Base-by-base conservation (phyloP, 208 protist genomes). In the Trypanosoma boissoni region DNA sequence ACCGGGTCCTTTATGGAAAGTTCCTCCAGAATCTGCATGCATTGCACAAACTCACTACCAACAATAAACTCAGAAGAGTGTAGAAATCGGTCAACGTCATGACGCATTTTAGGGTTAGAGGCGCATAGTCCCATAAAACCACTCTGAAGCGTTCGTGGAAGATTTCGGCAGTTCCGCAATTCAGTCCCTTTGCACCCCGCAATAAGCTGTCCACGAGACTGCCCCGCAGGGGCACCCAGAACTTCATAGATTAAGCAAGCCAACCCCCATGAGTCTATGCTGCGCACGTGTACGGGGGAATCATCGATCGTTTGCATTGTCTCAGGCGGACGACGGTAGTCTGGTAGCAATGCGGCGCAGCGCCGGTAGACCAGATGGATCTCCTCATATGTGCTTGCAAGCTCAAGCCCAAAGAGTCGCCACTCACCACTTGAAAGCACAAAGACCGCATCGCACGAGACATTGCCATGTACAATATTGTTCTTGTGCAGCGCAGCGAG, bases 231-330 rank as follows among this genome's bases (percentile, higher is more conserved):
- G 12, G 68, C 42, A 39, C 68, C 77, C 16, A 89, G 51, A 20
- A 78, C 74, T 49, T 94, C 80, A 56, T 83, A 89, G 21, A 94
- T 76, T 3, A 96, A 68, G 34, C 79, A 83, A 3, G 68, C 84
- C 20, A 96, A 4, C 18, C 87, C 87, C 83, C 85, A 96, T 18
- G 83, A 66, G 66, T 96, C 90, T n/a, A 78, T 76, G 26, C 46
- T 55, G 8, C 53, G 52, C 26, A 68, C 50, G 24, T 72, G 51
- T n/a, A 34, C 0, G 48, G 57, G 3, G 12, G 18, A 16, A 37
- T 43, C 53, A 37, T 41, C 52, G 32, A 27, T 58, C 18, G 21
- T 29, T n/a, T 63, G 48, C 6, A 54, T 31, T 37, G 51, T 45
- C 44, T 76, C 75, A 2, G 74, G 75, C 14, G 79, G 79, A 20